phyloP scores from a whole-genome alignment of 1,139 yeast genomes.

The Yamadazyma epiphylla region DNA sequence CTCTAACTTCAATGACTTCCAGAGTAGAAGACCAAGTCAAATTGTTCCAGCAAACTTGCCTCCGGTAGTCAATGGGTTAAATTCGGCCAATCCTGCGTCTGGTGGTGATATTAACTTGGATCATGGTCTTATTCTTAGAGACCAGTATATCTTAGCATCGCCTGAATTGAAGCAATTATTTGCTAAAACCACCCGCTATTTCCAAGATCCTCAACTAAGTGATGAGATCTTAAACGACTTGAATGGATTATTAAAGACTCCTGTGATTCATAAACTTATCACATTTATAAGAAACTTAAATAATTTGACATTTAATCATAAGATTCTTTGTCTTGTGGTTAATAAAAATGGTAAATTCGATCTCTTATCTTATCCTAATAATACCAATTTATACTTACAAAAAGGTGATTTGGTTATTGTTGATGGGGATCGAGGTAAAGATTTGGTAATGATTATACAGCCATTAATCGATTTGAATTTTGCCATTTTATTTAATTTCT shows the following conservation, averaged over 20 bases:
- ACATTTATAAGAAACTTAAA: constrained; percentile 41
- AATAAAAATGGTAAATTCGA: constrained; percentile 59
- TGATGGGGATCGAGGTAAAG: constrained; percentile 51
- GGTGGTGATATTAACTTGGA: constrained; percentile 34
- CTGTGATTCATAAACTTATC: constrained; percentile 30
- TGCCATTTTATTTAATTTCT: constrained; percentile 76
- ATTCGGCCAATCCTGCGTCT: not conserved
- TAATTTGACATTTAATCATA: constrained; percentile 41
- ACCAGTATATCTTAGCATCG: constrained; percentile 51
- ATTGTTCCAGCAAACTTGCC: constrained; percentile 17
- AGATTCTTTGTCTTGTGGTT: constrained; percentile 43
- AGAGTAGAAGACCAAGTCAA: constrained; percentile 44
- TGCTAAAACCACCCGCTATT: constrained; percentile 43
- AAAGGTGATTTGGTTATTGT: constrained; percentile 44
- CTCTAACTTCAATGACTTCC: constrained; percentile 37
- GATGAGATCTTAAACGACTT: constrained; percentile 33
- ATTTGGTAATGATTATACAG: constrained; percentile 47
- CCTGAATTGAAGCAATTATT: constrained; percentile 44
- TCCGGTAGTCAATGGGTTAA: constrained; percentile 1
- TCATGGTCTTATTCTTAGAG: constrained; percentile 52
- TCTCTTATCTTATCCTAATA: constrained; percentile 39
- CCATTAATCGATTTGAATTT: constrained; percentile 41
- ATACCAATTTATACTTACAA: constrained; percentile 50
- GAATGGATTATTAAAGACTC: constrained; percentile 24
- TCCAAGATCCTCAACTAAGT: constrained; percentile 35